These are phyloP conservation scores for Fusarium sp. DNA, from an alignment of 2,329 filamentous ascomycete species.

Conservation along the genomic window DNA sequence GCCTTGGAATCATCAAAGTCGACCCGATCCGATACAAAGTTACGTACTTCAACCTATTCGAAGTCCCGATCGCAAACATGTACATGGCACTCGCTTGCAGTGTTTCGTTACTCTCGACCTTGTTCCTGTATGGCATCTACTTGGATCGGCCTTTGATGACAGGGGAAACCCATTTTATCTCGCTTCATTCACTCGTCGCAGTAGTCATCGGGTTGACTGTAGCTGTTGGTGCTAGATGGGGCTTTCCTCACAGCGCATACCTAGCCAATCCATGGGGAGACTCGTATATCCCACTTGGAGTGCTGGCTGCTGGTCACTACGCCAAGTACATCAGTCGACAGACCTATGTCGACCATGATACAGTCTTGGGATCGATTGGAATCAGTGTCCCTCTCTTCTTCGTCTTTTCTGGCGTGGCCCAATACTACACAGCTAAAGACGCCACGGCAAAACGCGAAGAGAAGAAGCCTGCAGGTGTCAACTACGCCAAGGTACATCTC, in stretches of 20 bases:
- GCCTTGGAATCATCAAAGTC: conserved; percentile 27
- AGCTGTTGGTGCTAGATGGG: conserved; percentile 15
- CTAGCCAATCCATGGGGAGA: conserved; percentile 37
- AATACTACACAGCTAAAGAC: conserved; percentile 35
- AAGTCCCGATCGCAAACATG: conserved; percentile 35
- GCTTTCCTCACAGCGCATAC: conserved; percentile 4
- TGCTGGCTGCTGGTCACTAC: conserved; percentile 11
- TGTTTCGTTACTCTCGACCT: conserved; percentile 24
- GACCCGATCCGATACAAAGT: conserved; percentile 21
- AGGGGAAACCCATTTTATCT: conserved; percentile 19
- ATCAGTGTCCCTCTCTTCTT: conserved; percentile 39
- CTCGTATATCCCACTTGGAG: conserved; percentile 31
- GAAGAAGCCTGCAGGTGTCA: conserved; percentile 2
- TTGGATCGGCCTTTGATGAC: conserved; percentile 17
- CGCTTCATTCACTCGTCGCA: conserved; percentile 22
- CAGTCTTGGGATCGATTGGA: conserved; percentile 28
- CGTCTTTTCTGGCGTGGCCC: conserved; percentile 28
- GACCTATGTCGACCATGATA: background rate
- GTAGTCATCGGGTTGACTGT: conserved; percentile 32
- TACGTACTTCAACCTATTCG: conserved; percentile 12
- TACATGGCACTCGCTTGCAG: conserved; percentile 33
- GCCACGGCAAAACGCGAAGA: conserved; percentile 7
- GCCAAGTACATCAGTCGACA: background rate
- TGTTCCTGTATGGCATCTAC: conserved; percentile 37
- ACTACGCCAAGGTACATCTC: conserved; percentile 12